These are phyloP conservation scores for Phytophthora hybrid DNA, from an alignment of 352 stramenopile genomes.

Conservation along the genomic window DNA sequence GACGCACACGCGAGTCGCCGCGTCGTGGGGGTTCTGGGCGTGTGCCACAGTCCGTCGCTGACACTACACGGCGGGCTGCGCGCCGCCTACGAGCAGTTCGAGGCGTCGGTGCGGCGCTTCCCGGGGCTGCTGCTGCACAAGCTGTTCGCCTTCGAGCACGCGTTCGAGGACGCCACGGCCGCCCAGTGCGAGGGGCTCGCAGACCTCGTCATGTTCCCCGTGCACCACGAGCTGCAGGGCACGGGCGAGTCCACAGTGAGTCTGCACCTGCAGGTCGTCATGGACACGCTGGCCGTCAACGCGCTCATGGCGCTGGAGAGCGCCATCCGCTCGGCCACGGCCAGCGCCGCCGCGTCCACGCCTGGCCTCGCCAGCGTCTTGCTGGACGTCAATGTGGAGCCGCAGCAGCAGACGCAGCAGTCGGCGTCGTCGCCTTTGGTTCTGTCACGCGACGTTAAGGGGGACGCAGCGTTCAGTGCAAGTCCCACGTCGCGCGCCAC, in stretches of 20 bases:
- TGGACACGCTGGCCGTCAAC: slow-evolving; percentile 84
- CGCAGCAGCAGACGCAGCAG: slow-evolving; percentile 31
- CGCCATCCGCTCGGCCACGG: slow-evolving; percentile 65
- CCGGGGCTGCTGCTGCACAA: slow-evolving; percentile 78
- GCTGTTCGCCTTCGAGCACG: slow-evolving; percentile 87
- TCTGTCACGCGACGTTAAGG: slow-evolving; percentile 27
- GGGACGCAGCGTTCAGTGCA: slow-evolving; percentile 10
- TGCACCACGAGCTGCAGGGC: slow-evolving; percentile 69
- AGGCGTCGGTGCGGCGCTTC: slow-evolving; percentile 70
- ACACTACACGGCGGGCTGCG: slow-evolving; percentile 46
- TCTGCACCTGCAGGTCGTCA: slow-evolving; percentile 81
- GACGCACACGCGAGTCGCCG: slow-evolving; percentile 77
- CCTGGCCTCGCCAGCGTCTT: slow-evolving; percentile 56
- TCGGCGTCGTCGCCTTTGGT: slow-evolving; percentile 39
- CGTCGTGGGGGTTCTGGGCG: slow-evolving; percentile 77
- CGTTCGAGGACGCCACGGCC: slow-evolving; percentile 67
- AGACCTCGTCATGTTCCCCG: slow-evolving; percentile 87
- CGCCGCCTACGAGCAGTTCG: slow-evolving; percentile 73
- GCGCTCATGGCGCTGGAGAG: slow-evolving; percentile 87
- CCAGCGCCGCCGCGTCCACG: slow-evolving; percentile 30
- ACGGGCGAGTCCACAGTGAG: slow-evolving; percentile 78
- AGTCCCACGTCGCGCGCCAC: slow-evolving; percentile 24
- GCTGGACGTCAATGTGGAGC: slow-evolving; percentile 82
- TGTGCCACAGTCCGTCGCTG: slow-evolving; percentile 84
- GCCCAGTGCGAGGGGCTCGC: slow-evolving; percentile 63